Evolutionary conservation across 2,329 filamentous ascomycete genomes (phyloP).

Genomic region (Aspergillus ibericus): DNA sequence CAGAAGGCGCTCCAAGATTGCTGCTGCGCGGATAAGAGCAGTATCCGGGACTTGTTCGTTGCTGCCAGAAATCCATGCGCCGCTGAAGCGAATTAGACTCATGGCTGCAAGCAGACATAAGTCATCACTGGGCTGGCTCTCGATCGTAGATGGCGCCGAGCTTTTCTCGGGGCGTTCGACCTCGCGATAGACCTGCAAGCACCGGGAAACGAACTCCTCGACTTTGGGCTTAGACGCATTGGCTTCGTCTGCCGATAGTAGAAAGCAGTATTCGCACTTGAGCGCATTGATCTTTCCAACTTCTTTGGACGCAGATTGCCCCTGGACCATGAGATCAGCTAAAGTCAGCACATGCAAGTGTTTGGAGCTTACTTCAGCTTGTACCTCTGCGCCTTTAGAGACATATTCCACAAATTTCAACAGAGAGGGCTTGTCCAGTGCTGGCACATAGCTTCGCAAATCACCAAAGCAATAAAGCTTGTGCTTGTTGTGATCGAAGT

Average conservation of each 20-base stretch:
- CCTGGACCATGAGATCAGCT: conserved; percentile 16
- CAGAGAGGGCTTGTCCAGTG: conserved; percentile 28
- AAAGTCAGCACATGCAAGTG: background rate
- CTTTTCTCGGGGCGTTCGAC: conserved; percentile 22
- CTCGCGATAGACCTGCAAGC: conserved; percentile 36
- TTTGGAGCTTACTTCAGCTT: conserved; percentile 26
- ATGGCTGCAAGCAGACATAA: conserved; percentile 46
- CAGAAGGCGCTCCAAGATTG: conserved; percentile 42
- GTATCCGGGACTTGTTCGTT: conserved; percentile 26
- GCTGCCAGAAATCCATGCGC: conserved; percentile 17
- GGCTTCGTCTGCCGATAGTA: conserved; percentile 33
- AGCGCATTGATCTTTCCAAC: conserved; percentile 44
- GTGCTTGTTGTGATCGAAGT: conserved; percentile 42
- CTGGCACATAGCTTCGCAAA: conserved; percentile 36
- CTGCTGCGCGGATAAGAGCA: conserved; percentile 39
- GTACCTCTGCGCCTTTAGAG: conserved; percentile 18
- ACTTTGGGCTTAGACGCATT: conserved; percentile 27
- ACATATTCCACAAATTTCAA: conserved; percentile 31
- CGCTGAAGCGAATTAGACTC: conserved; percentile 37
- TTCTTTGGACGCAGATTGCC: conserved; percentile 23
- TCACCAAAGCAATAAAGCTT: conserved; percentile 51
- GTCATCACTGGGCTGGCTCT: conserved; percentile 47
- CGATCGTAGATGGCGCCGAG: conserved; percentile 36
- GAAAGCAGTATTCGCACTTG: conserved; percentile 46
- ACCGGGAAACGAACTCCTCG: conserved; percentile 41